Conservation (phyloP, 352 stramenopile genomes). For the Phytophthora hybrid region DNA sequence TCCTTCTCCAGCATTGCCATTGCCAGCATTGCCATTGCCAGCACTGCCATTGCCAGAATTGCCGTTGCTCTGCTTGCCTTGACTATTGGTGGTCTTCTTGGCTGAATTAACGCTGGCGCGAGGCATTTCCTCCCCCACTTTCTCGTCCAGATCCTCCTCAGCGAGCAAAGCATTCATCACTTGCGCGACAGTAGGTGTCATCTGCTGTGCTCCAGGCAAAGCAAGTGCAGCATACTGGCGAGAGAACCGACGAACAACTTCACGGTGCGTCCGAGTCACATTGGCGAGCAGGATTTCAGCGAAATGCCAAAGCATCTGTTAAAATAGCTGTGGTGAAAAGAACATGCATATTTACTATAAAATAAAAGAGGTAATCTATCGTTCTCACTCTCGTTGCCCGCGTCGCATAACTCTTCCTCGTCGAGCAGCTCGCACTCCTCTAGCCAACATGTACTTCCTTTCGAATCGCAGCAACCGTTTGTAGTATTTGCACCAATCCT, state of each 20-base stretch:
- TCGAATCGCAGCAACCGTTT: conserved; percentile 2
- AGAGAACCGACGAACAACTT: neutral
- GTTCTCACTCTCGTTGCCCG: neutral
- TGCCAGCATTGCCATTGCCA: neutral
- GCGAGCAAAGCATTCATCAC: neutral
- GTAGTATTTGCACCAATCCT: conserved; percentile 17
- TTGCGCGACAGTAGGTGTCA: neutral
- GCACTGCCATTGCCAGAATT: neutral
- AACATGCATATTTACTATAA: neutral
- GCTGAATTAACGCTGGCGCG: neutral
- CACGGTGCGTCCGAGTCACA: neutral
- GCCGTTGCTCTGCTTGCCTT: neutral
- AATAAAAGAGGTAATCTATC: neutral
- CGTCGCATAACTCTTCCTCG: neutral
- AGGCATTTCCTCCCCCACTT: neutral
- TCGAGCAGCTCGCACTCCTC: conserved; percentile 14
- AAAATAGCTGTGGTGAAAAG: too few species aligned
- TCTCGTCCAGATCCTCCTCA: neutral
- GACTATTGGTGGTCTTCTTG: neutral
- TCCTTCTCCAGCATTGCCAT: neutral
- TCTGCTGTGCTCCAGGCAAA: conserved; percentile 1
- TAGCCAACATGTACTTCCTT: conserved; percentile 2
- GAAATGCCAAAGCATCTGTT: neutral
- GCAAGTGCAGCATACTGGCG: neutral
- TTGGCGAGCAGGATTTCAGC: neutral